A percentile compares a stretch with the other conserved stretches of the same genome.
Evolutionary conservation across 257 asterid genomes (phyloP).

Genomic region (Verbascum thapsus): DNA sequence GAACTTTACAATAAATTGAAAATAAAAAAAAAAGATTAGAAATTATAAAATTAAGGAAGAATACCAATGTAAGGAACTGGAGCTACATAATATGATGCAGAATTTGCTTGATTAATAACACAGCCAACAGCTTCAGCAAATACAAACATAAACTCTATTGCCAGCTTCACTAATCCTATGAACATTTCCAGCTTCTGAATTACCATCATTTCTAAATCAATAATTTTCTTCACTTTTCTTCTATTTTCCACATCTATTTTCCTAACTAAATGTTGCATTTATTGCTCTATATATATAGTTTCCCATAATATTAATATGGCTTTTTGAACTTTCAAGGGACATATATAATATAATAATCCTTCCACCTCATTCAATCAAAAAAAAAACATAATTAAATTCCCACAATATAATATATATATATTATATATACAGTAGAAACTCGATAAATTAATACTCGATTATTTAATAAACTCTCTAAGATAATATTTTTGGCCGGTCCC

Average conservation of each 20-base stretch:
- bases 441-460: too few species aligned
- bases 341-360: not conserved
- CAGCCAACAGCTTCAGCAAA: conserved; percentile 48
- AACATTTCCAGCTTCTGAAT: conserved; percentile 54
- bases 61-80: conserved; percentile 53
- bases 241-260: not conserved
- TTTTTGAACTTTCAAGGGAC: conserved; percentile 36
- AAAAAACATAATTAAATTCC: too few species aligned
- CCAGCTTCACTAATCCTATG: conserved; percentile 45
- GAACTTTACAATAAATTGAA: not conserved
- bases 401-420: not conserved
- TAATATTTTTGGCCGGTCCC: too few species aligned
- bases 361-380: not conserved
- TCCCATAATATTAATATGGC: conserved; percentile 19
- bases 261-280: conserved; percentile 17
- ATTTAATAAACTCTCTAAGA: too few species aligned
- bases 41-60: conserved; percentile 41
- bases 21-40: not conserved
- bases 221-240: not conserved
- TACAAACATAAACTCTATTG: conserved; percentile 39
- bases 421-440: too few species aligned
- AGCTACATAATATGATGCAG: conserved; percentile 28
- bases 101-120: conserved; percentile 27
- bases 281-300: conserved; percentile 19
- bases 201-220: conserved; percentile 36